These are phyloP conservation scores for Penicillium sp. DNA, from an alignment of 2,329 filamentous ascomycete species.

Conservation along the genomic window DNA sequence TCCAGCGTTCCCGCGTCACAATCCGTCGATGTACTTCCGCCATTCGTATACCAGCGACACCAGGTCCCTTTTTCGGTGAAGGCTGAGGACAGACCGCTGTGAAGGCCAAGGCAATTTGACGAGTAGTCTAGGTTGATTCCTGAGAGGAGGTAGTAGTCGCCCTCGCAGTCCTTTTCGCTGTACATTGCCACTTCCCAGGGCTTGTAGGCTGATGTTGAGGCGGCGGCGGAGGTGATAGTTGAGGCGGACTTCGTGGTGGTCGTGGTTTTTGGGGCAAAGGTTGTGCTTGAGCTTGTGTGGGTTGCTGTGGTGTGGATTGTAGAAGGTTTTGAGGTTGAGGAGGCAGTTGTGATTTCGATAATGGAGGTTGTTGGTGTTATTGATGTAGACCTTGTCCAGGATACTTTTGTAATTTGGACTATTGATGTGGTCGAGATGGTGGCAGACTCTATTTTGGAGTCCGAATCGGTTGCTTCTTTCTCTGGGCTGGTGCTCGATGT, in stretches of 20 bases:
- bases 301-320: neutral
- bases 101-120: neutral
- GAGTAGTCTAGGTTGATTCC: neutral
- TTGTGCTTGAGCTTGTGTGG: neutral
- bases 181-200: neutral
- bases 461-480: neutral
- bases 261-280: neutral
- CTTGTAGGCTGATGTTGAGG: neutral
- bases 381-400: neutral
- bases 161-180: neutral
- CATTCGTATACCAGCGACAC: slow-evolving; percentile 1
- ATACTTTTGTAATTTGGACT: neutral
- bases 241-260: neutral
- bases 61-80: neutral
- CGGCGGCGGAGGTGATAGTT: neutral
- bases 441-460: neutral
- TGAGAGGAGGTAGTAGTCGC: neutral
- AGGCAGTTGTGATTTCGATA: neutral
- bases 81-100: neutral
- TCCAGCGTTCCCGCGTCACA: neutral
- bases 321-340: neutral
- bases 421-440: neutral
- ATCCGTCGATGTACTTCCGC: neutral
- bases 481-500: neutral
- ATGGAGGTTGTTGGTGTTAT: neutral